phyloP scores from a whole-genome alignment of 2,329 filamentous ascomycete genomes.

The Lasiodiplodia sp. region DNA sequence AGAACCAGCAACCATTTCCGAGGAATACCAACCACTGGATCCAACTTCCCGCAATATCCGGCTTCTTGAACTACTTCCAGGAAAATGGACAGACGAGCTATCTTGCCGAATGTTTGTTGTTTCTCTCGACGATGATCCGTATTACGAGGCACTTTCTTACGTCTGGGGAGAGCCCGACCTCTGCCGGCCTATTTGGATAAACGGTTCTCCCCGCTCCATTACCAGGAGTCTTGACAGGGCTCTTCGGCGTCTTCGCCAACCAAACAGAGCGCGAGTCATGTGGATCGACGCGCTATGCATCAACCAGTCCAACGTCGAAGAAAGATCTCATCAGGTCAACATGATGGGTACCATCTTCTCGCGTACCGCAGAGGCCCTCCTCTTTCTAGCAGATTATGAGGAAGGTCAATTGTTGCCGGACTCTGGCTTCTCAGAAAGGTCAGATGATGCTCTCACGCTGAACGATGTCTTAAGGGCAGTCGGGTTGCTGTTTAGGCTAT shows the following conservation, averaged over 20 bases:
- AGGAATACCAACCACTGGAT: not conserved
- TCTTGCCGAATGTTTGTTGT: not conserved
- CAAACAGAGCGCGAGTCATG: conserved; percentile 22
- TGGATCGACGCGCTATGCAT: conserved; percentile 45
- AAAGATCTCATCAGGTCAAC: conserved; percentile 43
- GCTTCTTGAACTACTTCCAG: not conserved
- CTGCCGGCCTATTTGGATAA: not conserved
- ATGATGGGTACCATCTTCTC: conserved; percentile 47
- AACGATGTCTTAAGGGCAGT: not conserved
- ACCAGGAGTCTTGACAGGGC: not conserved
- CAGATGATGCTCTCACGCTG: not conserved
- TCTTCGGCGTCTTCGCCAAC: not conserved
- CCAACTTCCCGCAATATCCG: not conserved
- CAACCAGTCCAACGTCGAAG: conserved; percentile 41
- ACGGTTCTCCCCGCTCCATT: not conserved
- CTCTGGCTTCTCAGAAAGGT: too few relatives aligned
- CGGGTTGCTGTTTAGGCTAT: not conserved
- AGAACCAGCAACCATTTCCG: not conserved
- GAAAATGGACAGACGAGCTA: not conserved
- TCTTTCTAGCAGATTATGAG: not conserved
- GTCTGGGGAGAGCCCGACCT: not conserved
- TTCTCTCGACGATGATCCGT: not conserved
- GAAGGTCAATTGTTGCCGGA: not conserved
- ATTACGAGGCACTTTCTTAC: not conserved
- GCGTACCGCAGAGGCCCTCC: conserved; percentile 30